phyloP scores from a whole-genome alignment of 1,284 basidiomycete species.

The Vanrija sp. region DNA sequence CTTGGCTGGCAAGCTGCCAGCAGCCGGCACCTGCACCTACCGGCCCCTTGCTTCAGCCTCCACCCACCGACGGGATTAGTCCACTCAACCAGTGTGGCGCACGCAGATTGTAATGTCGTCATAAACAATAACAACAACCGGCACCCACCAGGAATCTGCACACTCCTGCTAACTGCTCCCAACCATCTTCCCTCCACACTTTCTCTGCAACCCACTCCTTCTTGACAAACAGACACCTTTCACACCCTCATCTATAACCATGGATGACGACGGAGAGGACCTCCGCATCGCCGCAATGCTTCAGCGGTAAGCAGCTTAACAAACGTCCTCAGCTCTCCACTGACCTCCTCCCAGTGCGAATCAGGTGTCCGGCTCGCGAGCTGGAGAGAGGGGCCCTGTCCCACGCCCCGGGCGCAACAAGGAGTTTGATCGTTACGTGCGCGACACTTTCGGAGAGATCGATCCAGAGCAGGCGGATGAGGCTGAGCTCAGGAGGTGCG shows the following conservation, averaged over 20 bases:
- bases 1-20: too few species aligned
- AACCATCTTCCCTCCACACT: background rate
- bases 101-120: background rate
- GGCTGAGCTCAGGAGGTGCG: constrained; percentile 30
- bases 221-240: too few species aligned
- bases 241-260: background rate
- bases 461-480: constrained; percentile 21
- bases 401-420: constrained; percentile 28
- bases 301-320: too few species aligned
- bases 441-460: constrained; percentile 15
- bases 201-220: background rate
- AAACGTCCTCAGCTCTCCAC: too few species aligned
- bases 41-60: too few species aligned
- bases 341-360: too few species aligned
- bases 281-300: constrained; percentile 8
- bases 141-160: background rate
- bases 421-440: constrained; percentile 36
- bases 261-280: constrained; percentile 19
- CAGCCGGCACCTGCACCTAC: too few species aligned
- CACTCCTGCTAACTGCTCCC: background rate
- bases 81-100: background rate
- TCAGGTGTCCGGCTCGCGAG: too few species aligned
- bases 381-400: background rate
- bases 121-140: background rate
- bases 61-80: background rate